Evolutionary conservation across 768 basidiomycete species (phyloP), one percentile per base, ranked within the genome.

Genomic region (Leucogyrophana mollusca): DNA sequence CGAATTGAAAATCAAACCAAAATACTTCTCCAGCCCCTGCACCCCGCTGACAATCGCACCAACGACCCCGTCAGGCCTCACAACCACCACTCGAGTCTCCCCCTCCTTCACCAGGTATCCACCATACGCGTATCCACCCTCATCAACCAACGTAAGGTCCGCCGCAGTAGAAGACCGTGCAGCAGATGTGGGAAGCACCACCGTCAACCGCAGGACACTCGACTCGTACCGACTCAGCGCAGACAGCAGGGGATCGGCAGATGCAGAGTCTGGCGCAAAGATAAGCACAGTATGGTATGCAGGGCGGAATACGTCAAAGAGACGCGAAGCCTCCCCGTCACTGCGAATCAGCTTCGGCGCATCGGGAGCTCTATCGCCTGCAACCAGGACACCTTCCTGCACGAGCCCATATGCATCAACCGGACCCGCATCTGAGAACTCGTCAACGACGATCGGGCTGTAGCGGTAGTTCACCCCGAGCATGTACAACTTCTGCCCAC

Each of bases 341-440:
- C 7, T 4, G 22, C 47, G 18, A 2, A 64, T 46, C 17, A 74
- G 55, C 10, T 49, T 64, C 0, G 72, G 59, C 3, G 74, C 72
- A 47, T 76, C 73, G 0, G 73, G 73, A 8, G 73, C 73, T 30
- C 74, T 62, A 52, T 77, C 75, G 0, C 75, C 74, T 4, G 73
- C 76, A 1, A 59, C 52, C 5, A 74, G 34, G 8, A 45, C 52
- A 0, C 54, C 60, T 34, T 68, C 64, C 4, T 57, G 50, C 6
- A 59, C 18, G 10, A 43, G 4, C 16, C 51, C 44, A 9, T 59
- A 59, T 5, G 58, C 46, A 20, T 24, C 40, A 35, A 49, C 39
- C 1, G 45, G 53, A 9, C 20, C 53, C 1, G 39, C 54, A 1
- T 49, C 51, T 33, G 55, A 25, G 9, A 62, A 60, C 45, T 73